phyloP scores from a whole-genome alignment of 2,329 filamentous ascomycete species.

The Fusarium denticulatum region DNA sequence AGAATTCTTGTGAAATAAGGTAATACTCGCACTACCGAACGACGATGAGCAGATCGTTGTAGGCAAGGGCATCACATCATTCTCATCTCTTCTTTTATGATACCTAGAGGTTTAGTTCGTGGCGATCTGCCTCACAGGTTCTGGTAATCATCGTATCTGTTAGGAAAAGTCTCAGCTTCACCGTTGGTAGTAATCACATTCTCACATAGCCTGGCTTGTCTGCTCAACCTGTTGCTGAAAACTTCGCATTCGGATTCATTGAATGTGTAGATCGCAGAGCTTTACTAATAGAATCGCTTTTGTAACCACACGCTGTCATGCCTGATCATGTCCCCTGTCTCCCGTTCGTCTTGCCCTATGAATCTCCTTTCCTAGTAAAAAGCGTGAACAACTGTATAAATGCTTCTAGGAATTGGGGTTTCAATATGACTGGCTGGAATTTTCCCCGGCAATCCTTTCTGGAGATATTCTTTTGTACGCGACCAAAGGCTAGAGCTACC shows the following conservation, averaged over 20 bases:
- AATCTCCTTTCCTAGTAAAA: background rate
- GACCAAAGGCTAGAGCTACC: background rate
- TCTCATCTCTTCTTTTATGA: no score
- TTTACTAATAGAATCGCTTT: background rate
- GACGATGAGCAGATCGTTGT: background rate
- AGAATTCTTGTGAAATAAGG: background rate
- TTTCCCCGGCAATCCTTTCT: background rate
- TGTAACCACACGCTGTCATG: background rate
- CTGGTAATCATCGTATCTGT: background rate
- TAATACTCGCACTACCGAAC: background rate
- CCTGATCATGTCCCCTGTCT: background rate
- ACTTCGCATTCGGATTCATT: background rate
- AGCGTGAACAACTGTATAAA: background rate
- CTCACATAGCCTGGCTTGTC: background rate
- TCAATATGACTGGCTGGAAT: background rate
- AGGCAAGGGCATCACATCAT: background rate
- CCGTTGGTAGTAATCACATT: background rate
- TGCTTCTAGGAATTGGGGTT: no score
- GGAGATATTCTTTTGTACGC: no score
- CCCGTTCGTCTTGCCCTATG: background rate
- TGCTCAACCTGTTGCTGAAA: background rate
- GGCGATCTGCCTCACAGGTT: background rate
- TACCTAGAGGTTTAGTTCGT: background rate
- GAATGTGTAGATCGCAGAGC: background rate
- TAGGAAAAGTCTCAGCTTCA: background rate